Percentiles rank a stretch among this genome's conserved stretches.
Conservation (phyloP, 177 flowering plant species). For the Vitis hybrid region DNA sequence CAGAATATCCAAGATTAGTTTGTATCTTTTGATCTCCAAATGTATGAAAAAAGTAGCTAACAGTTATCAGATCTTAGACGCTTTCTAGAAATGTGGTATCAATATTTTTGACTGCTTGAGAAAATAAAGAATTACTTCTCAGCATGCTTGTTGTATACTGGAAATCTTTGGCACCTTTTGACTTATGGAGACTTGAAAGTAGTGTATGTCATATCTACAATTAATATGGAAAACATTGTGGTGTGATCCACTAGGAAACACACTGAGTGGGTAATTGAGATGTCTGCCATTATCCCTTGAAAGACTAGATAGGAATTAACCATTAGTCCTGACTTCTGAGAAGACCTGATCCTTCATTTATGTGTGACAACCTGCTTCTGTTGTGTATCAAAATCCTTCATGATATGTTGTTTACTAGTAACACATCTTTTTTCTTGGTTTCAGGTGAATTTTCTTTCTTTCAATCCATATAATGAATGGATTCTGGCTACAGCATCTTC, state of each 20-base stretch:
- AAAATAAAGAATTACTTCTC: neutral
- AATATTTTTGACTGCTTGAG: neutral
- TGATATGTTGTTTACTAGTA: neutral
- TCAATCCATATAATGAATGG: conserved; percentile 90
- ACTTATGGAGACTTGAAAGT: neutral
- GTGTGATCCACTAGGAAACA: neutral
- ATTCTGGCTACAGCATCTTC: conserved; percentile 94
- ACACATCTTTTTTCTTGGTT: conserved; percentile 10
- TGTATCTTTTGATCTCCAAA: too few species aligned
- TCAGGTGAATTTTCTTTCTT: conserved; percentile 84
- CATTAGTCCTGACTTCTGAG: neutral
- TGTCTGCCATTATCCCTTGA: too few species aligned
- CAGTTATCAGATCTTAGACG: neutral
- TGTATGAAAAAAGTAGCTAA: too few species aligned
- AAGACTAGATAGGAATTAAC: too few species aligned
- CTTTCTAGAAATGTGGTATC: neutral
- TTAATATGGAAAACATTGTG: neutral
- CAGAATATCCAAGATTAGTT: too few species aligned
- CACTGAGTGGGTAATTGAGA: too few species aligned
- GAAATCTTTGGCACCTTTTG: neutral
- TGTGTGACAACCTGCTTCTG: neutral
- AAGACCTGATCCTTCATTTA: neutral
- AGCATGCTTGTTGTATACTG: neutral
- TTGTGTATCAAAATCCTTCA: neutral
- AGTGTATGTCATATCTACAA: neutral